Percentiles rank a stretch among this genome's conserved stretches.
phyloP scores from a whole-genome alignment of 768 basidiomycete genomes.

The Mrakia blollopis region DNA sequence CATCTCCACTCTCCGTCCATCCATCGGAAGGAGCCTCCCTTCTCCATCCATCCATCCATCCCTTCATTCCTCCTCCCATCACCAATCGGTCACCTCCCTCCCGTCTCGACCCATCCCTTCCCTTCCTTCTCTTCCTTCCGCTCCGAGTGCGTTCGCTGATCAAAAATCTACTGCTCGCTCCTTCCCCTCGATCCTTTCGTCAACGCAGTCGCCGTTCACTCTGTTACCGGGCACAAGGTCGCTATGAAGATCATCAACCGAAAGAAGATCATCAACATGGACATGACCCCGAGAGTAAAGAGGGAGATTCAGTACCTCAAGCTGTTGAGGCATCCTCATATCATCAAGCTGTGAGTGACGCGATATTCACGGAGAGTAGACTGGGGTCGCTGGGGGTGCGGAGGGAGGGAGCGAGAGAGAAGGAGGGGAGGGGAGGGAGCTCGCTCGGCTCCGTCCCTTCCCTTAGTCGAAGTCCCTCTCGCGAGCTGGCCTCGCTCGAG shows the following conservation, averaged over 20 bases:
- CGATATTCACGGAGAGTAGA: background rate
- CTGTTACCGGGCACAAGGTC: constrained; percentile 88
- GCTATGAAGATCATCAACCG: constrained; percentile 98
- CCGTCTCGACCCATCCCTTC: background rate
- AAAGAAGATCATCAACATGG: constrained; percentile 82
- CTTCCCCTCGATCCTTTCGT: background rate
- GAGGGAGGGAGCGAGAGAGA: too few species aligned
- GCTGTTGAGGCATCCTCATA: constrained; percentile 87
- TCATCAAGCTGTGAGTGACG: constrained; percentile 81
- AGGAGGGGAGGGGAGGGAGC: background rate
- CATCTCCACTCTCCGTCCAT: too few species aligned
- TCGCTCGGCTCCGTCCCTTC: background rate
- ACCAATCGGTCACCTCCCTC: background rate
- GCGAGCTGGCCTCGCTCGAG: background rate
- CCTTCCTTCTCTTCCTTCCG: background rate
- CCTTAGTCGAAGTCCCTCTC: background rate
- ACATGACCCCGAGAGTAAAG: constrained; percentile 85
- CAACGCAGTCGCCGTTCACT: constrained; percentile 77
- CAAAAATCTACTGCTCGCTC: too few species aligned
- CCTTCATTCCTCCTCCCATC: background rate
- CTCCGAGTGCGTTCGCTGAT: too few species aligned
- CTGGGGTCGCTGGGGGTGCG: too few species aligned
- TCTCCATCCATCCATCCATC: too few species aligned
- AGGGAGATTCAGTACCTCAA: constrained; percentile 97
- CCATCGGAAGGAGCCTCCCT: too few species aligned